These are phyloP conservation scores for Neoconidiobolus thromboides DNA, from an alignment of 371 early-diverging fungal species.

Conservation along the genomic window DNA sequence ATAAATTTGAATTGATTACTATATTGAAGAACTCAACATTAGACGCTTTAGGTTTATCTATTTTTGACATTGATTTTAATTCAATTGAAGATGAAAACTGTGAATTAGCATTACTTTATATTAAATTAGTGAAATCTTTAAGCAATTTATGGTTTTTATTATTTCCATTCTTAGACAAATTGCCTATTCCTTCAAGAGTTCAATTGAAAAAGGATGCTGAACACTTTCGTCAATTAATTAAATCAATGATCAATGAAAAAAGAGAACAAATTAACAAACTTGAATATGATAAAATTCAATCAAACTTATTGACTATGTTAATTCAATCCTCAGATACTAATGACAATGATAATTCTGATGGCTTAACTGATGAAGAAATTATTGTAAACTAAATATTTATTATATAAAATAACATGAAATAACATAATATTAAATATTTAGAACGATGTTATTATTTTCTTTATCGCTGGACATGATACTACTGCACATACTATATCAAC, in stretches of 20 bases:
- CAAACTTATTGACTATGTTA: slow-evolving; percentile 13
- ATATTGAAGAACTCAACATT: background rate
- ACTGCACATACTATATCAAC: slow-evolving; percentile 20
- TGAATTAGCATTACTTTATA: no score
- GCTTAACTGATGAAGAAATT: slow-evolving; percentile 10
- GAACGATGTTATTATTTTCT: slow-evolving; percentile 13
- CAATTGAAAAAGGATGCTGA: background rate
- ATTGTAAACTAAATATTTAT: background rate
- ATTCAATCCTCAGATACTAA: slow-evolving; percentile 11
- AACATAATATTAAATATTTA: background rate
- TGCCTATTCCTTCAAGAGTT: slow-evolving; percentile 6
- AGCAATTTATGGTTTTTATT: no score
- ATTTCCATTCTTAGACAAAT: slow-evolving; percentile 8
- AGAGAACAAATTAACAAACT: background rate
- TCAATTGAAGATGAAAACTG: background rate
- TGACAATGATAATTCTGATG: background rate
- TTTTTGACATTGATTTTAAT: slow-evolving; percentile 3
- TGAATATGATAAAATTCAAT: background rate
- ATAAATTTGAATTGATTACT: background rate
- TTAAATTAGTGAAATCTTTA: no score
- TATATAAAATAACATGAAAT: no score
- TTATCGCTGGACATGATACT: slow-evolving; percentile 25
- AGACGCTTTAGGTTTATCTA: background rate
- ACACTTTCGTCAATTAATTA: background rate
- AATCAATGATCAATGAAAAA: slow-evolving; percentile 2